phyloP scores from a whole-genome alignment of 768 basidiomycete genomes.

The Leccinum pellstonianum region DNA sequence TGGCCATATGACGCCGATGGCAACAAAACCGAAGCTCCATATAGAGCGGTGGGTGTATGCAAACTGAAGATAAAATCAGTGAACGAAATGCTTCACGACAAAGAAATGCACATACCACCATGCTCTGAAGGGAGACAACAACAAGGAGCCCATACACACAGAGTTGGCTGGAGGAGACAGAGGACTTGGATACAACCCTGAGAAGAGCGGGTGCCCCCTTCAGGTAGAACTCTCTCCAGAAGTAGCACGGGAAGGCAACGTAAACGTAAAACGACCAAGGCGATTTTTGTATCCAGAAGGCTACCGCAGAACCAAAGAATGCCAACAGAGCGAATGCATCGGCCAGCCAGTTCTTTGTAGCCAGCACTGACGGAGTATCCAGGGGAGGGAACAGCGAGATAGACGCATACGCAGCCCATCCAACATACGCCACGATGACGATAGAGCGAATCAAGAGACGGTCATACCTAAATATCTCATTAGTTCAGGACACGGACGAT shows the following conservation, averaged over 20 bases:
- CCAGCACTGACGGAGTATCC: conserved; percentile 15
- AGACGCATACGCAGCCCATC: conserved; percentile 73
- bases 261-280: conserved; percentile 79
- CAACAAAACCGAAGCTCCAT: conserved; percentile 65
- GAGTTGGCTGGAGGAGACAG: conserved; percentile 24
- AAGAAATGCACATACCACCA: conserved; percentile 58
- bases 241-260: conserved; percentile 70
- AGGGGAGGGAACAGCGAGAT: conserved; percentile 52
- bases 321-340: conserved; percentile 30
- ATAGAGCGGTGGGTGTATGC: conserved; percentile 71
- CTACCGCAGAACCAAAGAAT: conserved; percentile 39
- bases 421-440: conserved; percentile 69
- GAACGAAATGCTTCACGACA: background rate
- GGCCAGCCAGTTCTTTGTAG: conserved; percentile 1
- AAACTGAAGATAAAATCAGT: conserved; percentile 37
- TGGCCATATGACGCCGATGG: conserved; percentile 70
- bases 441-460: conserved; percentile 66
- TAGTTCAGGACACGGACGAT: conserved; percentile 5
- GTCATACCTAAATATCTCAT: conserved; percentile 52
- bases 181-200: conserved; percentile 16
- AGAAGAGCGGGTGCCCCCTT: conserved; percentile 22
- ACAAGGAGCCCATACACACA: conserved; percentile 34
- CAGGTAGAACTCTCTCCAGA: conserved; percentile 62
- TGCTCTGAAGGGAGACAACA: conserved; percentile 51
- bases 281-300: conserved; percentile 62